phyloP scores from a whole-genome alignment of 1,139 yeast genomes.

The Debaryomycetaceae sp. region DNA sequence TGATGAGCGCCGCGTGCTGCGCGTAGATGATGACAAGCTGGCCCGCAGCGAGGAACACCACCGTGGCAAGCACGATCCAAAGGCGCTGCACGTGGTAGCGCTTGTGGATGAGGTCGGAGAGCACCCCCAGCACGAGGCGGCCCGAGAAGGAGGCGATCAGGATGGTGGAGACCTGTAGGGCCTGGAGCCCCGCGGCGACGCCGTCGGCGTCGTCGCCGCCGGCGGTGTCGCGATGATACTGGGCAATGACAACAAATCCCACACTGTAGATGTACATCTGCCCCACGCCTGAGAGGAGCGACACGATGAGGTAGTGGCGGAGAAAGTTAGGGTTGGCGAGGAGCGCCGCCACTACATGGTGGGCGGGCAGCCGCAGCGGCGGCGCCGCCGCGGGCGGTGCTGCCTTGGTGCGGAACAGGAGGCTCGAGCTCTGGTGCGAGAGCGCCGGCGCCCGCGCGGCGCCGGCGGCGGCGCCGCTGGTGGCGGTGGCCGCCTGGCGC shows the following conservation, averaged over 20 bases:
- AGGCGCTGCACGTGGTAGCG: constrained; percentile 31
- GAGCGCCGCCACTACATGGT: constrained; percentile 12
- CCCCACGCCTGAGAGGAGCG: constrained; percentile 34
- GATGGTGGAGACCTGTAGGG: constrained; percentile 40
- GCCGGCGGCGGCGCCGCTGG: no score
- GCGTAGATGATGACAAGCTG: constrained; percentile 28
- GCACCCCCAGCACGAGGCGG: constrained; percentile 32
- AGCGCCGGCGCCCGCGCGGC: no score
- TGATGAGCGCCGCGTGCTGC: constrained; percentile 22
- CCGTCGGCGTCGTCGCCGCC: constrained; percentile 7
- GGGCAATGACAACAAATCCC: constrained; percentile 43
- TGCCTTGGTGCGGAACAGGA: no score
- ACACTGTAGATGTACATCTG: constrained; percentile 44
- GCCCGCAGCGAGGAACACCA: constrained; percentile 25
- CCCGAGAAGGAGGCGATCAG: constrained; percentile 41
- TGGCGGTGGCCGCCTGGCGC: no score
- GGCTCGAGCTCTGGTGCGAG: no score
- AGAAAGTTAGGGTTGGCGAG: constrained; percentile 25
- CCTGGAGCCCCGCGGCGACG: constrained; percentile 34
- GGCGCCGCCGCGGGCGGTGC: no score
- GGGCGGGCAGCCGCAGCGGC: not conserved
- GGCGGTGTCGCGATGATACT: constrained; percentile 21
- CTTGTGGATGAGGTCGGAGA: constrained; percentile 36
- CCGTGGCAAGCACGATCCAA: constrained; percentile 34
- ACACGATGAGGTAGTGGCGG: constrained; percentile 31